Base-by-base conservation (phyloP, 2,329 filamentous ascomycete species). In the Ophiostoma quercus region DNA sequence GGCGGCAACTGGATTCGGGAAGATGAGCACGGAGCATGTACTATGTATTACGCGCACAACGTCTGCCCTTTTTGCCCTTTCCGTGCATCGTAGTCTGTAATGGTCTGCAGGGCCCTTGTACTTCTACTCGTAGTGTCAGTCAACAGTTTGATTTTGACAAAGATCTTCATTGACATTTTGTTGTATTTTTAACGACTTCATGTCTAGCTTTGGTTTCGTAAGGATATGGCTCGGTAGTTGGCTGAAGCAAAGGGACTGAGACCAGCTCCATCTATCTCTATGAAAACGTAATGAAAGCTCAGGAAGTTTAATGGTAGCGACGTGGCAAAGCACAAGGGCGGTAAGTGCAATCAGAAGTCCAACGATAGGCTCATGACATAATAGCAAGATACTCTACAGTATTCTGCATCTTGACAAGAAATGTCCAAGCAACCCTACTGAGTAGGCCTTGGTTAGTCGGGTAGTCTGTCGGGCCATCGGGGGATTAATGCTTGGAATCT, bases 21-120 rank as follows among this genome's bases (percentile, higher is more conserved):
- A 29, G 22, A 57, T 57, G 51, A 57, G 51, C 51, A 57, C 51
- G 51, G 51, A 57, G n/a, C 51, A 25, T 25, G 51, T 57, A 34
- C 34, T 34, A 8, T 6, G 34, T 34, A 34, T 57, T 25, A 25
- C 51, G 51, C 22, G 51, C 51, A 25, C 51, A 54, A 57, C 51
- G 51, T 57, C 51, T 25, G 43, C 19, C 16, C 43, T 47, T 47
- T 47, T 47, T 47, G 19, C 43, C 14, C 43, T 47, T 47, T n/a
- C 16, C 43, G 34, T 34, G 8, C 1, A 29, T 29, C 25, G 25
- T 29, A 29, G 25, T 29, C 25, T 29, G 25, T 29, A 29, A 29
- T 29, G 34, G 5, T 34, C 8, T 34, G 34, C 19, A 19, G 43
- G 7, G 16, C 43, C 43, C 16, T 19, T 47, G 43, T 47, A 47